Conservation (phyloP, 768 basidiomycete species). For the Rhizopogon rudus region DNA sequence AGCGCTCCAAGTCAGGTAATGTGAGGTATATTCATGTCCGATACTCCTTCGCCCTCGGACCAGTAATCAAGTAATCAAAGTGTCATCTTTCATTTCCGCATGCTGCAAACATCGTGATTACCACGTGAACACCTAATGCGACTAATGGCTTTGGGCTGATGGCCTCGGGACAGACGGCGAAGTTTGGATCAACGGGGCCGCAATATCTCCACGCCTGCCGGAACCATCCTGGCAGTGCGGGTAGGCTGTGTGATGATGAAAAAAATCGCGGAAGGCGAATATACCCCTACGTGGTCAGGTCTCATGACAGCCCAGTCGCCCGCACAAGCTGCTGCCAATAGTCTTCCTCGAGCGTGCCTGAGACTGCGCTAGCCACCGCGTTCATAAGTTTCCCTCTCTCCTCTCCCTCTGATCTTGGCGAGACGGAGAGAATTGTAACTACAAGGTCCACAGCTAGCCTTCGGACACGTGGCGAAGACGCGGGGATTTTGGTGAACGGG, state of each 20-base stretch:
- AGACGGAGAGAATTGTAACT: slow-evolving; percentile 23
- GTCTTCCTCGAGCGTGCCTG: slow-evolving; percentile 19
- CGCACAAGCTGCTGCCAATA: slow-evolving; percentile 31
- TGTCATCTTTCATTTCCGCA: background rate
- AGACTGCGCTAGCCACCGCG: slow-evolving; percentile 23
- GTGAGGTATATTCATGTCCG: background rate
- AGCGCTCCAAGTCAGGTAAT: background rate
- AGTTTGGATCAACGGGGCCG: background rate
- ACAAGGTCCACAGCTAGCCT: slow-evolving; percentile 64
- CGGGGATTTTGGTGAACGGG: slow-evolving; percentile 69
- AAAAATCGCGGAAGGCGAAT: background rate
- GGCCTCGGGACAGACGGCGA: background rate
- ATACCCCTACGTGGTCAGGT: background rate
- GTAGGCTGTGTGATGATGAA: background rate
- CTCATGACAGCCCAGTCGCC: slow-evolving; percentile 14
- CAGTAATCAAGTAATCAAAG: background rate
- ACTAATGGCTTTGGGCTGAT: too few species aligned
- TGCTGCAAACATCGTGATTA: background rate
- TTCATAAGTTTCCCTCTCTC: slow-evolving; percentile 13
- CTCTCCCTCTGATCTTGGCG: slow-evolving; percentile 6
- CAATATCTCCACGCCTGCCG: background rate
- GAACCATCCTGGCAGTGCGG: background rate
- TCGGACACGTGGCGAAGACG: slow-evolving; percentile 33
- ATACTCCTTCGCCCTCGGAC: background rate
- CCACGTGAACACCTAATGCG: background rate